These are phyloP conservation scores for Kuraishia molischiana DNA, from an alignment of 805 yeast species.

Conservation along the genomic window DNA sequence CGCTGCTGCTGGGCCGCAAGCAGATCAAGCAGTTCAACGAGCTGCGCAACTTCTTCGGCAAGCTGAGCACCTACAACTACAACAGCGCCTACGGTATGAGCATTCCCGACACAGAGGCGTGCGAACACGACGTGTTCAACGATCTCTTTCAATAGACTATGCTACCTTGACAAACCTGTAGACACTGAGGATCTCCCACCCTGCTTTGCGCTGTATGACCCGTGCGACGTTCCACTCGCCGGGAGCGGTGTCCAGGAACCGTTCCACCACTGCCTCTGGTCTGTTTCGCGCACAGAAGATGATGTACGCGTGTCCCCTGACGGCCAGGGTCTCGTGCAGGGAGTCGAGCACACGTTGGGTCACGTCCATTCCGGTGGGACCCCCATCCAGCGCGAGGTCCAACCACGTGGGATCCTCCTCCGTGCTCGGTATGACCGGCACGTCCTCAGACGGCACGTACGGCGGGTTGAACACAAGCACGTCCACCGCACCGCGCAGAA, in stretches of 20 bases:
- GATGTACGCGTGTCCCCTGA: constrained; percentile 72
- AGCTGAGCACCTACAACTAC: constrained; percentile 51
- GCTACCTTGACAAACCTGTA: constrained; percentile 40
- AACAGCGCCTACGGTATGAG: constrained; percentile 53
- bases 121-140: constrained; percentile 44
- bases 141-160: constrained; percentile 36
- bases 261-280: constrained; percentile 49
- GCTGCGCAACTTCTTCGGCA: constrained; percentile 56
- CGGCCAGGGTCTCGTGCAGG: constrained; percentile 42
- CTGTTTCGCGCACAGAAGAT: constrained; percentile 87
- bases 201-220: constrained; percentile 72
- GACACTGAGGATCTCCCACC: constrained; percentile 88
- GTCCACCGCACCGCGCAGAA: constrained; percentile 45
- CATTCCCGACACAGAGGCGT: constrained; percentile 28
- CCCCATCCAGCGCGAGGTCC: constrained; percentile 86
- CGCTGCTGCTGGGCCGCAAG: constrained; percentile 35
- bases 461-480: constrained; percentile 89
- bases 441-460: constrained; percentile 80
- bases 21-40: constrained; percentile 30
- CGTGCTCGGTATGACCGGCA: constrained; percentile 48
- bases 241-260: constrained; percentile 29
- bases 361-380: constrained; percentile 81
- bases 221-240: constrained; percentile 38
- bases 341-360: constrained; percentile 54
- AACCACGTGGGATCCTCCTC: constrained; percentile 60